Percentiles rank a stretch among this genome's conserved stretches.
These are phyloP conservation scores for Aspergillus caelatus DNA, from an alignment of 2,329 filamentous ascomycete species.

Conservation along the genomic window DNA sequence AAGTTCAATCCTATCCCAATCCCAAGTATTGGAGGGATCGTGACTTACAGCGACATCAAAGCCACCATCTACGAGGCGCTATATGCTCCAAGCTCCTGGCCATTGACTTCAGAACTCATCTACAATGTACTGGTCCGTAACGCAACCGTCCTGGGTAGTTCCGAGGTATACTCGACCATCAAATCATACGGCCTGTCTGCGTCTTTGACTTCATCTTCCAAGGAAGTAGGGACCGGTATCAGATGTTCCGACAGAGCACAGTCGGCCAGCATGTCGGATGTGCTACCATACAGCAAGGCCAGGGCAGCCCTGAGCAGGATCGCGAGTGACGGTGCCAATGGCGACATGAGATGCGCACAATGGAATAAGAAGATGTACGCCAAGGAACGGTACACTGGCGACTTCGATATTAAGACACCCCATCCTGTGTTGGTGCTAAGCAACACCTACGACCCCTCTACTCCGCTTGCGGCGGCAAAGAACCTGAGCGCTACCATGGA, in stretches of 20 bases:
- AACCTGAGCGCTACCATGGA: not conserved
- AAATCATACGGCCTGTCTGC: not conserved
- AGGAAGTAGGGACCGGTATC: not conserved
- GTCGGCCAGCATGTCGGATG: not conserved
- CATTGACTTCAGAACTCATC: conserved; percentile 2
- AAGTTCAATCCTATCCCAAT: conserved; percentile 12
- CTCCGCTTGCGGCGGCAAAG: not conserved
- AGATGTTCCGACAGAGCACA: not conserved
- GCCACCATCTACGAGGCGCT: not conserved
- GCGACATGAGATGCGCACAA: conserved; percentile 9
- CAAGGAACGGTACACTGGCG: conserved; percentile 15
- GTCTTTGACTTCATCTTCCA: not conserved
- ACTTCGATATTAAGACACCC: conserved; percentile 1
- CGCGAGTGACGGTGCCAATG: not conserved
- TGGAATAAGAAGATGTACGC: conserved; percentile 14
- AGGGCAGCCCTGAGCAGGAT: not conserved
- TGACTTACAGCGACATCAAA: conserved; percentile 11
- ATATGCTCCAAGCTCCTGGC: conserved; percentile 9
- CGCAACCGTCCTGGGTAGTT: not conserved
- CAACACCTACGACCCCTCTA: not conserved
- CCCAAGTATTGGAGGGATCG: not conserved
- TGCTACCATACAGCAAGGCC: not conserved
- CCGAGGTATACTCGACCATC: not conserved
- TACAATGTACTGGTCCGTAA: not conserved
- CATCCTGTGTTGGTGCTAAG: not conserved